A percentile compares a stretch with the other conserved stretches of the same genome.
phyloP scores from a whole-genome alignment of 148 eudicot species.

The Pharnaceum exiguum region DNA sequence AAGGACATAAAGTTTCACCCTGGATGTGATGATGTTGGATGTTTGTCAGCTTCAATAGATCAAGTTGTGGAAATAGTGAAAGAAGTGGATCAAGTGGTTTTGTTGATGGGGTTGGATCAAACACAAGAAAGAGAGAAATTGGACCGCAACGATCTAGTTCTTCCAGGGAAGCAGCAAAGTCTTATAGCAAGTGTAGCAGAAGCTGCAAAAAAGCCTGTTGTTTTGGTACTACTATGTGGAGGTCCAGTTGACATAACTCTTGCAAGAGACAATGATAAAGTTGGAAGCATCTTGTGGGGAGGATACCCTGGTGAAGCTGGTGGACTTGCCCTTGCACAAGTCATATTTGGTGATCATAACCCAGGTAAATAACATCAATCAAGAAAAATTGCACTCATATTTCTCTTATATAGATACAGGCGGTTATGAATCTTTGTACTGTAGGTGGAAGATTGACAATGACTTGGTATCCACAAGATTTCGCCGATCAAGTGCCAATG shows the following conservation, averaged over 20 bases:
- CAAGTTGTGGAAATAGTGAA: constrained; percentile 30
- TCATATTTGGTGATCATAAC: constrained; percentile 53
- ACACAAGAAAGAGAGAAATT: constrained; percentile 46
- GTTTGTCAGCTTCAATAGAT: constrained; percentile 23
- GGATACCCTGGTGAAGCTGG: constrained; percentile 72
- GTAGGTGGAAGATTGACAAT: constrained; percentile 72
- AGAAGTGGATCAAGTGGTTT: constrained; percentile 38
- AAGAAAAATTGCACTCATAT: too few relatives aligned
- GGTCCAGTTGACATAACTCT: constrained; percentile 47
- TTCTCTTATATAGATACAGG: neutral
- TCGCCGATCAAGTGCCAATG: constrained; percentile 54
- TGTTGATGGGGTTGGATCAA: constrained; percentile 53
- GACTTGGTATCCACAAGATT: constrained; percentile 79
- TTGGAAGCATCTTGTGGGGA: constrained; percentile 60
- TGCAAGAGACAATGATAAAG: constrained; percentile 31
- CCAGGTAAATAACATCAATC: too few relatives aligned
- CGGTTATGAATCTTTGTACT: neutral
- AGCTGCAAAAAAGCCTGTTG: constrained; percentile 45
- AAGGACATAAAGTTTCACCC: constrained; percentile 27
- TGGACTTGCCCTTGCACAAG: constrained; percentile 49
- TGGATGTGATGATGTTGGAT: constrained; percentile 43
- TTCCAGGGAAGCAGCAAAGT: constrained; percentile 47
- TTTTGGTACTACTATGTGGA: constrained; percentile 51
- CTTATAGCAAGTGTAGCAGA: constrained; percentile 33
- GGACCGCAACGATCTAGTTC: constrained; percentile 37